Percentiles rank a stretch among this genome's conserved stretches.
phyloP scores from a whole-genome alignment of 441 rosid genomes.

The Eruca vesicaria region DNA sequence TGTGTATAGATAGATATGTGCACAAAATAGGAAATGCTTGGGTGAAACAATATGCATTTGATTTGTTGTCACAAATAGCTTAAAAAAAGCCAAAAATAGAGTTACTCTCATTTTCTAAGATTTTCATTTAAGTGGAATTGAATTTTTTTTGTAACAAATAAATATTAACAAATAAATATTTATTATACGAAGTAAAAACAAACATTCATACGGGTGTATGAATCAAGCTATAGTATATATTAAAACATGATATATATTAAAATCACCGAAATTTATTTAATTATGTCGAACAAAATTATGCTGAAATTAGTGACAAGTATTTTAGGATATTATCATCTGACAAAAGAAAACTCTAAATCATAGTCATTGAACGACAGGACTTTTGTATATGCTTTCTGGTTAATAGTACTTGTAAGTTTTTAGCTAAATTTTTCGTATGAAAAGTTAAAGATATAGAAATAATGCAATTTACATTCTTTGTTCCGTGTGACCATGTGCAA shows the following conservation, averaged over 20 bases:
- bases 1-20: neutral
- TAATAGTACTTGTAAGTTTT: neutral
- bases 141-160: too few species aligned
- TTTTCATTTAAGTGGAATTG: neutral
- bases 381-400: neutral
- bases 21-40: neutral
- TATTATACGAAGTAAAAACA: too few species aligned
- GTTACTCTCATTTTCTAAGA: neutral
- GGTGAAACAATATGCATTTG: neutral
- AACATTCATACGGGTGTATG: too few species aligned
- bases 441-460: neutral
- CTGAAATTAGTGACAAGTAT: neutral
- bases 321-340: neutral
- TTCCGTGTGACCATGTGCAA: slow-evolving; percentile 22
- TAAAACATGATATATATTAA: neutral
- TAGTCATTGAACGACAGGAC: neutral
- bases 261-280: neutral
- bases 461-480: neutral
- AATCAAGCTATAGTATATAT: too few species aligned
- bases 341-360: neutral
- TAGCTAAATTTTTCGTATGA: neutral
- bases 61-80: neutral
- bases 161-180: too few species aligned
- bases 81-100: neutral
- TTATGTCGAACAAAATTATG: neutral